Base-by-base conservation (phyloP, 2,329 filamentous ascomycete species). In the Ophiobolus disseminans region DNA sequence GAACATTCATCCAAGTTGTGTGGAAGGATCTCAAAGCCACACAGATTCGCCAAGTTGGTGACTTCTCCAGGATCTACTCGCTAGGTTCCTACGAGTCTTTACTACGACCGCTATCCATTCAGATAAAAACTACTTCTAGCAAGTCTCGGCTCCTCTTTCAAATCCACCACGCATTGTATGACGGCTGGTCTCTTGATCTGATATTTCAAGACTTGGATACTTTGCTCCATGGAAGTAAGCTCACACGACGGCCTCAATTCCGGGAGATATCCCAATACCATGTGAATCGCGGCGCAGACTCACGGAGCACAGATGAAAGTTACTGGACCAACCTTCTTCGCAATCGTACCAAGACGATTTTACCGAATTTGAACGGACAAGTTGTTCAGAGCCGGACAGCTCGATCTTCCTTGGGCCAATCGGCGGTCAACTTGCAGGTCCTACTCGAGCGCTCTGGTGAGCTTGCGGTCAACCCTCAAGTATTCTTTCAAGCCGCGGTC, bases 151-250 rank as follows among this genome's bases (percentile, higher is more conserved):
- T 38, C 23, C 58, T 75, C 3, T 69, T 90, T 35, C 79, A 87
- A 10, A 76, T 95, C 0, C 91, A 96, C 66, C 92, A 97, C 72
- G 86, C 90, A 0, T 69, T 95, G 1, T 97, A 96, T 65, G 92
- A 97, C 70, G 92, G 91, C n/a, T 97, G 92, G 92, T 92, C 91
- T 0, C 81, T 91, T 65, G 88, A 96, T 41, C 76, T 93, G 22
- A 72, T 95, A 0, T 66, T 90, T 11, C 75, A 80, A 20, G 90
- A 96, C 66, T 74, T 96, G 4, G 77, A 81, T 3, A 63, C 62
- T 0, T 57, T 88, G 1, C 62, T 88, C 65, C 48, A 57, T 14
- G 68, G 66, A 6, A 44, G 62, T 2, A n/a, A 59, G 1, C 28
- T 65, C 11, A 56, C 53, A 0, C 32, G 59, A 1, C 78, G 86